phyloP scores from a whole-genome alignment of 2,329 filamentous ascomycete genomes.

The Beauveria pseudobassiana region DNA sequence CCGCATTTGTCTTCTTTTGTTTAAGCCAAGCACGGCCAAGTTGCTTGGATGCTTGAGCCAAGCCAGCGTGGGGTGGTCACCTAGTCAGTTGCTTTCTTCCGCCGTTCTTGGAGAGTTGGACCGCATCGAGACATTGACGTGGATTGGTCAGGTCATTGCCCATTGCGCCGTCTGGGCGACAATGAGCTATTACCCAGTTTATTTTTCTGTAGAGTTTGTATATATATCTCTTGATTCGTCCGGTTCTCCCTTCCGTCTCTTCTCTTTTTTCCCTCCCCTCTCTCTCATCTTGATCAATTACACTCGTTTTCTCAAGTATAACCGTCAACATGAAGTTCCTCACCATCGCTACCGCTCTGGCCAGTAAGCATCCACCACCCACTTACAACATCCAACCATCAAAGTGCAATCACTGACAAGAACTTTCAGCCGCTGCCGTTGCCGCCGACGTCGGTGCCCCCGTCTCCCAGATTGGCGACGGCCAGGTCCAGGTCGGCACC shows the following conservation, averaged over 20 bases:
- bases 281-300: not conserved
- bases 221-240: not conserved
- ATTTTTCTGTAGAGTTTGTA: not conserved
- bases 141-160: too few relatives aligned
- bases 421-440: not conserved
- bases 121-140: too few relatives aligned
- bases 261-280: not conserved
- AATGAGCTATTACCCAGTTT: not conserved
- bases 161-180: not conserved
- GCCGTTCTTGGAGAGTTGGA: not conserved
- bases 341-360: constrained; percentile 1
- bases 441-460: not conserved
- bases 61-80: not conserved
- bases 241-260: not conserved
- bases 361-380: not conserved
- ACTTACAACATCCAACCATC: not conserved
- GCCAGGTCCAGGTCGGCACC: constrained; percentile 2
- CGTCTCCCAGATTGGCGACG: not conserved
- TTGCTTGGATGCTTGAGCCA: too few relatives aligned
- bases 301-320: not conserved
- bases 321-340: not conserved
- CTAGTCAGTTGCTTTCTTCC: not conserved
- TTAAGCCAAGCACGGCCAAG: not conserved
- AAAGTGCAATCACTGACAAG: not conserved
- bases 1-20: not conserved